These are phyloP conservation scores for Alternaria sp. DNA, from an alignment of 2,329 filamentous ascomycete species.

Conservation along the genomic window DNA sequence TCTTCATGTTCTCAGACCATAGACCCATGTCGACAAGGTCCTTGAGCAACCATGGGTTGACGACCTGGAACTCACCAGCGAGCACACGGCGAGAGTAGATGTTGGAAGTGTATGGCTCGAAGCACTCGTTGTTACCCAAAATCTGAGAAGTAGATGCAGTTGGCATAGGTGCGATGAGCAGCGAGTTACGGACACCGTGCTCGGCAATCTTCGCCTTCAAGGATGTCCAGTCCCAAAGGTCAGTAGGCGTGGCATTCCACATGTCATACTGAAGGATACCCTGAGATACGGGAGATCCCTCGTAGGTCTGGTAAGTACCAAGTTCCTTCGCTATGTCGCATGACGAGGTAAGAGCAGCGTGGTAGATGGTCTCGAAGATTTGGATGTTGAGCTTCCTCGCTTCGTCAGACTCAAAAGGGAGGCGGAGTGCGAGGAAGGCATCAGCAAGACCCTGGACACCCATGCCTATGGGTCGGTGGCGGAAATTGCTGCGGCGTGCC, in stretches of 20 bases:
- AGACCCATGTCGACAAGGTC: conserved; percentile 97
- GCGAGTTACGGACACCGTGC: conserved; percentile 92
- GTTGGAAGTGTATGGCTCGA: conserved; percentile 99
- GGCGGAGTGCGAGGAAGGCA: conserved; percentile 93
- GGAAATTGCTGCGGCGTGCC: conserved; percentile 94
- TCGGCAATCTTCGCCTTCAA: conserved; percentile 92
- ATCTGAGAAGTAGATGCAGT: conserved; percentile 98
- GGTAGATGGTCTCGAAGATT: conserved; percentile 99
- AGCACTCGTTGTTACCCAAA: conserved; percentile 98
- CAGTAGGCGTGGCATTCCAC: conserved; percentile 93
- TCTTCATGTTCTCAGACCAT: conserved; percentile 99
- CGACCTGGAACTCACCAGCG: conserved; percentile 98
- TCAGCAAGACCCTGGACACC: conserved; percentile 98
- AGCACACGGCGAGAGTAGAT: conserved; percentile 99
- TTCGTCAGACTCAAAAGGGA: conserved; percentile 96
- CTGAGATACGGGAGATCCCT: conserved; percentile 92
- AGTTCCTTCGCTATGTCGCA: conserved; percentile 83
- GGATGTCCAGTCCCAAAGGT: conserved; percentile 94
- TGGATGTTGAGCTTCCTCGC: conserved; percentile 94
- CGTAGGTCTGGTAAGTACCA: conserved; percentile 87
- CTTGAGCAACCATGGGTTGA: conserved; percentile 98
- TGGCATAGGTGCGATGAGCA: conserved; percentile 96
- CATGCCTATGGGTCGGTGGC: conserved; percentile 92
- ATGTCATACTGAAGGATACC: conserved; percentile 98
- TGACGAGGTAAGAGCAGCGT: conserved; percentile 89